A percentile compares a stretch with the other conserved stretches of the same genome.
Conservation (phyloP, 2,329 filamentous ascomycete genomes). For the Xylariaceae sp. region DNA sequence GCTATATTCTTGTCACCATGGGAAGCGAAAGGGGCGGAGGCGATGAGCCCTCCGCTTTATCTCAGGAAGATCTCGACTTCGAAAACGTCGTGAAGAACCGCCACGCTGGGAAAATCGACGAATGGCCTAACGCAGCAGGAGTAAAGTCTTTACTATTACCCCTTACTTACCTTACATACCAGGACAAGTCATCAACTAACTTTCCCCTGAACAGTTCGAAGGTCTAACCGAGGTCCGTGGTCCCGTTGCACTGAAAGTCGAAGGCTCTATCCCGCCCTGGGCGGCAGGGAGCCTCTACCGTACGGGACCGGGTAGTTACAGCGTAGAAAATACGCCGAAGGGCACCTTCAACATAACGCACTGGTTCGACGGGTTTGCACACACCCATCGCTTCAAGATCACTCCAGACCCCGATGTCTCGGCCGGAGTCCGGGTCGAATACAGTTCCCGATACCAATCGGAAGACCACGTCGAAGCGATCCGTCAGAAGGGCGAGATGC, state of each 20-base stretch:
- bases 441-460: slow-evolving; percentile 65
- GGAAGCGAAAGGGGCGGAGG: background rate
- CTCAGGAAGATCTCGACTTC: slow-evolving; percentile 23
- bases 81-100: slow-evolving; percentile 22
- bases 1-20: background rate
- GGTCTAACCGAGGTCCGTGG: slow-evolving; percentile 59
- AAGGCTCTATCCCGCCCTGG: slow-evolving; percentile 64
- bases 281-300: slow-evolving; percentile 67
- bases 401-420: slow-evolving; percentile 32
- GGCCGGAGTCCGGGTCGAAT: slow-evolving; percentile 47
- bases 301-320: slow-evolving; percentile 64
- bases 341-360: slow-evolving; percentile 61
- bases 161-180: background rate
- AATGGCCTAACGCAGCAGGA: slow-evolving; percentile 49
- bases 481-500: slow-evolving; percentile 52
- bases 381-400: slow-evolving; percentile 69
- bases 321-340: slow-evolving; percentile 51
- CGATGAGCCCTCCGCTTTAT: background rate
- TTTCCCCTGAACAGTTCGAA: slow-evolving; percentile 51
- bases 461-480: slow-evolving; percentile 59
- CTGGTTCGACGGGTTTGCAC: slow-evolving; percentile 77
- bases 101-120: slow-evolving; percentile 27
- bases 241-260: slow-evolving; percentile 58
- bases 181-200: slow-evolving; percentile 6
- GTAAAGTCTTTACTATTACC: slow-evolving; percentile 32